phyloP scores from a whole-genome alignment of 1,139 yeast genomes.

The Kodamaea derodonti region DNA sequence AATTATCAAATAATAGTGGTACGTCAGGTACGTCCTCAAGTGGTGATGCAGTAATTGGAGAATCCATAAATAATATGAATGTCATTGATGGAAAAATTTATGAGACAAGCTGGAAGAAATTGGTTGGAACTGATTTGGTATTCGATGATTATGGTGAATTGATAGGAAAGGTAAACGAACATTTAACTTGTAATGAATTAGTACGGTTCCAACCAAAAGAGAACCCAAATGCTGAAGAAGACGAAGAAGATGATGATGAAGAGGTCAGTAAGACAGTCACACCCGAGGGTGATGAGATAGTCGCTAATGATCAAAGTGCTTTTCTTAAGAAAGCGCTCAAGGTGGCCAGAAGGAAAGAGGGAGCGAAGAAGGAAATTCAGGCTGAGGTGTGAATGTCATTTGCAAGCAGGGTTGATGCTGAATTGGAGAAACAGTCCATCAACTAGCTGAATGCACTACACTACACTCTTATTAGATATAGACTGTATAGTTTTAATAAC shows the following conservation, averaged over 20 bases:
- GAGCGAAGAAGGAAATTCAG: too few species aligned
- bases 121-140: slow-evolving; percentile 79
- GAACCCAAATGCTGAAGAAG: slow-evolving; percentile 1
- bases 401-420: too few species aligned
- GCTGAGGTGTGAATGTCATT: too few species aligned
- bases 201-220: slow-evolving; percentile 22
- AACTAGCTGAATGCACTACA: too few species aligned
- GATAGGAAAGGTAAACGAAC: slow-evolving; percentile 42
- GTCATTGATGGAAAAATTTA: slow-evolving; percentile 49
- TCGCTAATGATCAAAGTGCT: slow-evolving; percentile 18
- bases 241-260: background rate
- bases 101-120: slow-evolving; percentile 72
- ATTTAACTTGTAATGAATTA: slow-evolving; percentile 29
- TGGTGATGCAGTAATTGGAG: slow-evolving; percentile 7
- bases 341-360: slow-evolving; percentile 22
- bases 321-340: slow-evolving; percentile 30
- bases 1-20: slow-evolving; percentile 31
- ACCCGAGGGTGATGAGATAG: slow-evolving; percentile 7
- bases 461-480: too few species aligned
- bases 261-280: slow-evolving; percentile 9
- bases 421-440: too few species aligned
- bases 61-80: slow-evolving; percentile 26
- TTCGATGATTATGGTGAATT: slow-evolving; percentile 57
- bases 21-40: slow-evolving; percentile 1
- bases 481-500: too few species aligned